Base-by-base conservation (phyloP, 108 stramenopile genomes). In the Aurantiochytrium sp. region DNA sequence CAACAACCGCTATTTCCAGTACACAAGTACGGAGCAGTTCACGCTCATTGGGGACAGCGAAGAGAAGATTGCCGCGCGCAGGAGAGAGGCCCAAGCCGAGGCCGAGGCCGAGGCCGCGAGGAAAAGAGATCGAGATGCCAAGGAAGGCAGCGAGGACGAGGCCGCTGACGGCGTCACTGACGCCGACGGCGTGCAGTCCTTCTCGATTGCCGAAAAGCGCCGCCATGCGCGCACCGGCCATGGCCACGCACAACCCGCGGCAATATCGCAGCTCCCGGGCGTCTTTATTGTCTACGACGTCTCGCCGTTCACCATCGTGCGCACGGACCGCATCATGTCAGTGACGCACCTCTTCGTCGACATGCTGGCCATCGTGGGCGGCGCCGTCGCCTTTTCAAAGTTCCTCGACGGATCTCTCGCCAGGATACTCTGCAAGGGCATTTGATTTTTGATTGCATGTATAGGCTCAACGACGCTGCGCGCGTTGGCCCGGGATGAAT, bases 231-330 rank as follows among this genome's bases (percentile, higher is more conserved):
- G 45, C 6, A 24, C 39, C 6, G 73, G 73, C 39, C 73, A 48
- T 12, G 73, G 73, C 39, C 45, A 41, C 39, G 73, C 73, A 12
- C 73, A 81, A 17, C 42, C 42, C 8, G n/a, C 73, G n/a, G 45
- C 45, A n/a, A 81, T 81, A 12, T 81, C 73, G 45, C 45, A 41
- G 73, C 4, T 81, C 2, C 73, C 73, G 15, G 73, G 73, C 17
- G 73, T 81, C 6, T 81, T 81, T 30, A 30, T 81, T 42, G 73
- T 81, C 21, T 81, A 81, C 45, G 73, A 81, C 12, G 30, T 81
- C 6, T 81, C 73, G 15, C 73, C 73, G n/a, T 81, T 81, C 45
- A 30, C 45, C 0, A 81, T 81, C 24, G 42, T 81, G 12, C 73
- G 73, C n/a, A 42, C 17, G 15, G 73, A 81, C 45, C 45, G 39